Percentiles rank a stretch among this genome's conserved stretches.
These are phyloP conservation scores for Kockiozyma suomiensis DNA, from an alignment of 805 yeast species.

Conservation along the genomic window DNA sequence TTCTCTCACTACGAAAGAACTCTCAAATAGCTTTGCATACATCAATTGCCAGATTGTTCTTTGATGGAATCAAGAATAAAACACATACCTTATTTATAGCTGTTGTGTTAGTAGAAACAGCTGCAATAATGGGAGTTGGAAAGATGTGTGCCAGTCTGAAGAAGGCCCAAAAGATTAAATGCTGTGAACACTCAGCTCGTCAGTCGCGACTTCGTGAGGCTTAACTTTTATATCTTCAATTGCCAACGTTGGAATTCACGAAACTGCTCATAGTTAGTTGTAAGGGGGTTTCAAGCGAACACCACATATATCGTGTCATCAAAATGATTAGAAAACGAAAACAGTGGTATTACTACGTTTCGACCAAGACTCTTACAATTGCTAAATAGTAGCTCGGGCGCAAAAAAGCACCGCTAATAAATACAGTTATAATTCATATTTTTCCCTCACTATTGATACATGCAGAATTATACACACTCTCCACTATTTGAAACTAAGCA, in stretches of 20 bases:
- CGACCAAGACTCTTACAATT: too few species aligned
- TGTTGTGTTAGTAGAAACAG: background rate
- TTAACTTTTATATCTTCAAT: too few species aligned
- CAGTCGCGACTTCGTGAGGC: background rate
- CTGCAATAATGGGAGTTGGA: background rate
- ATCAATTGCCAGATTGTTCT: background rate
- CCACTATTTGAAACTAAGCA: slow-evolving; percentile 3
- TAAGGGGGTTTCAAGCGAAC: too few species aligned
- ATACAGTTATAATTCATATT: too few species aligned
- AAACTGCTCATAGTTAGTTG: too few species aligned
- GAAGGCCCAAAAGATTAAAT: background rate
- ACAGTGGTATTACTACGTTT: too few species aligned
- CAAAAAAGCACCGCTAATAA: too few species aligned
- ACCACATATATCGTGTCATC: too few species aligned
- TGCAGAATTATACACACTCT: background rate
- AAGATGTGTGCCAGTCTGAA: background rate
- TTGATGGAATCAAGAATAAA: background rate
- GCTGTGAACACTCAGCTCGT: background rate
- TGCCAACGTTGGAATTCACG: too few species aligned
- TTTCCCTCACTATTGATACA: too few species aligned
- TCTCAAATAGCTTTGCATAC: background rate
- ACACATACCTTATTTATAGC: background rate
- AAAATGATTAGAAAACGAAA: too few species aligned
- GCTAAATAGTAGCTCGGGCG: too few species aligned
- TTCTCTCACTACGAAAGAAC: background rate